These are phyloP conservation scores for Eucalyptus viminalis DNA, from an alignment of 345 rosid species.

Conservation along the genomic window DNA sequence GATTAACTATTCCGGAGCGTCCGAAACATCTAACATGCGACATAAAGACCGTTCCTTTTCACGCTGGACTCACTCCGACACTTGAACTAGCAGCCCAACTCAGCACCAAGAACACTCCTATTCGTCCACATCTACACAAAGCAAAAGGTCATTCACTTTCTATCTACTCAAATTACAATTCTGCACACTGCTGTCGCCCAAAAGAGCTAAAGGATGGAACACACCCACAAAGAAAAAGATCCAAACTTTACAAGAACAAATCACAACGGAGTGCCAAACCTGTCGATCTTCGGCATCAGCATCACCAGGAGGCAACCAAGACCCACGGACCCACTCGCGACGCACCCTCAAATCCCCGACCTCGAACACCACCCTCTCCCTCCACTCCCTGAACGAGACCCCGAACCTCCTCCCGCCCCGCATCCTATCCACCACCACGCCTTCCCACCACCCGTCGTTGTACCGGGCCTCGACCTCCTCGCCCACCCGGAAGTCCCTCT, in stretches of 20 bases:
- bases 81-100: background rate
- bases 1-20: background rate
- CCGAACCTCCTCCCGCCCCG: constrained; percentile 34
- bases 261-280: constrained; percentile 2
- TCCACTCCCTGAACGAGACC: constrained; percentile 45
- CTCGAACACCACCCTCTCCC: constrained; percentile 43
- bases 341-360: constrained; percentile 46
- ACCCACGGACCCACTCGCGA: constrained; percentile 53
- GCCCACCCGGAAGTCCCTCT: constrained; percentile 20
- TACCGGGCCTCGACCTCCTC: constrained; percentile 62
- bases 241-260: background rate
- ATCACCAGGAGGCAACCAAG: constrained; percentile 54
- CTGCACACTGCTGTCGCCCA: background rate
- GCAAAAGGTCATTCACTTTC: background rate
- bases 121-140: background rate
- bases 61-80: background rate
- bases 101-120: background rate
- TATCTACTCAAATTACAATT: background rate
- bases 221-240: background rate
- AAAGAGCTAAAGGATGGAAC: background rate
- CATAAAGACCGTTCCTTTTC: background rate
- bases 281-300: background rate
- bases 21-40: background rate
- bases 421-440: constrained; percentile 38
- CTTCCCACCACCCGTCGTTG: constrained; percentile 96